phyloP scores from a whole-genome alignment of 1,284 basidiomycete species.

The Puccinia triticina region DNA sequence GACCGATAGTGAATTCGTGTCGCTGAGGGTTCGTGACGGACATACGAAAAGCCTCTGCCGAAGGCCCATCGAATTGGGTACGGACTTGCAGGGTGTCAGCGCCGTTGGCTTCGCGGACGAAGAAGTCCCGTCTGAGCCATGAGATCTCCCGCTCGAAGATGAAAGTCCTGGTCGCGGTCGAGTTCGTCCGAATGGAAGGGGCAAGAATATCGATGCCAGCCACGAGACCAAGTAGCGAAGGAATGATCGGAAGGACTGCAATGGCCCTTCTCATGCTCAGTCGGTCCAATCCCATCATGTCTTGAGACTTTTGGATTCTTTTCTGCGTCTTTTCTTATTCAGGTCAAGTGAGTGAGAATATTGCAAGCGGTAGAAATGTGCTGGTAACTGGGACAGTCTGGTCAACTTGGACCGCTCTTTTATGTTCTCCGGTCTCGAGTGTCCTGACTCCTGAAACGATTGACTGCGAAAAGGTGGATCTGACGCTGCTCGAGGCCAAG shows the following conservation, averaged over 20 bases:
- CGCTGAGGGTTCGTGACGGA: not conserved
- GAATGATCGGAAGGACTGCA: not conserved
- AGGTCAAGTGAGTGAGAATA: too few relatives aligned
- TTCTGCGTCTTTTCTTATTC: too few relatives aligned
- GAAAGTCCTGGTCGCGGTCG: not conserved
- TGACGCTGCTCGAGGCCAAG: too few relatives aligned
- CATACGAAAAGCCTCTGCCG: not conserved
- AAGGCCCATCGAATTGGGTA: not conserved
- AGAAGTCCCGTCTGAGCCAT: slow-evolving; percentile 4
- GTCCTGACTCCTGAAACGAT: too few relatives aligned
- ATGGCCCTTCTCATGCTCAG: too few relatives aligned
- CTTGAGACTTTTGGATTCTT: too few relatives aligned
- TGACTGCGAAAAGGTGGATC: too few relatives aligned
- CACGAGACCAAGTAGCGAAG: not conserved
- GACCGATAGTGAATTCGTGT: not conserved
- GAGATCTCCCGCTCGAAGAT: slow-evolving; percentile 6
- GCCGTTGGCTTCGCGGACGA: not conserved
- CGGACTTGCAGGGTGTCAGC: not conserved
- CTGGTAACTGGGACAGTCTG: too few relatives aligned
- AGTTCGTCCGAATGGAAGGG: not conserved
- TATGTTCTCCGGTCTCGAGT: too few relatives aligned
- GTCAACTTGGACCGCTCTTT: too few relatives aligned
- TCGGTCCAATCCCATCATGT: too few relatives aligned
- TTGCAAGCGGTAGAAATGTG: too few relatives aligned
- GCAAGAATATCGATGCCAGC: not conserved